Conservation (phyloP, 2,329 filamentous ascomycete genomes). For the Arthrocladium fulminans region DNA sequence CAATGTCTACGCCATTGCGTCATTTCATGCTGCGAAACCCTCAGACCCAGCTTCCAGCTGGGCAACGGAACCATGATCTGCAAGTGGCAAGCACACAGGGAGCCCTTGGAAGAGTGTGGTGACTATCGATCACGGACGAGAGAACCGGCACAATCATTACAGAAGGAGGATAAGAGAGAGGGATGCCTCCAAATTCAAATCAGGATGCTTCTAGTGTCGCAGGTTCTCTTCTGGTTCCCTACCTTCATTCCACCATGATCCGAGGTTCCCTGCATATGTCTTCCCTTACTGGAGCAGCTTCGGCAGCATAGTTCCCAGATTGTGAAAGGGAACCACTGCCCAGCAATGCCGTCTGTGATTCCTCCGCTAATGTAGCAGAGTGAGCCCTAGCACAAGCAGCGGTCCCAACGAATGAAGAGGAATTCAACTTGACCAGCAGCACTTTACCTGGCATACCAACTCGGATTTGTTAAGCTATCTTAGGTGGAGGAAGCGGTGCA, state of each 20-base stretch:
- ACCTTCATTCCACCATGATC: background rate
- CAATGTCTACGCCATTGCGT: background rate
- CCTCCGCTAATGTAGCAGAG: constrained; percentile 31
- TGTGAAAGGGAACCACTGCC: constrained; percentile 44
- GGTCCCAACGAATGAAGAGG: constrained; percentile 45
- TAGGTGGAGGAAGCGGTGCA: constrained; percentile 19
- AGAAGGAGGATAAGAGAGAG: background rate
- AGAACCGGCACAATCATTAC: background rate
- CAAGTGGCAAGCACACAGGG: background rate
- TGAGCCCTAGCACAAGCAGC: constrained; percentile 43
- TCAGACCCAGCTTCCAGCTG: background rate
- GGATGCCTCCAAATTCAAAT: background rate
- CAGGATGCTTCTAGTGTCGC: background rate
- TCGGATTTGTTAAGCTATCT: constrained; percentile 52
- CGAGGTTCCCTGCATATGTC: background rate
- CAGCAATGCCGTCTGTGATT: constrained; percentile 45
- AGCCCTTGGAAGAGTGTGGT: background rate
- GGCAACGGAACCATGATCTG: background rate
- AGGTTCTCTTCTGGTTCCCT: background rate
- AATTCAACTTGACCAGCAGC: constrained; percentile 46
- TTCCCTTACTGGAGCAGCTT: constrained; percentile 9
- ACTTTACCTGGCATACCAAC: constrained; percentile 42
- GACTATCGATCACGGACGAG: background rate
- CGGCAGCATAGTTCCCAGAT: constrained; percentile 32
- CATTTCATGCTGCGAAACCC: background rate